phyloP scores from a whole-genome alignment of 371 early-diverging fungal genomes.

The Mucor mucedo region DNA sequence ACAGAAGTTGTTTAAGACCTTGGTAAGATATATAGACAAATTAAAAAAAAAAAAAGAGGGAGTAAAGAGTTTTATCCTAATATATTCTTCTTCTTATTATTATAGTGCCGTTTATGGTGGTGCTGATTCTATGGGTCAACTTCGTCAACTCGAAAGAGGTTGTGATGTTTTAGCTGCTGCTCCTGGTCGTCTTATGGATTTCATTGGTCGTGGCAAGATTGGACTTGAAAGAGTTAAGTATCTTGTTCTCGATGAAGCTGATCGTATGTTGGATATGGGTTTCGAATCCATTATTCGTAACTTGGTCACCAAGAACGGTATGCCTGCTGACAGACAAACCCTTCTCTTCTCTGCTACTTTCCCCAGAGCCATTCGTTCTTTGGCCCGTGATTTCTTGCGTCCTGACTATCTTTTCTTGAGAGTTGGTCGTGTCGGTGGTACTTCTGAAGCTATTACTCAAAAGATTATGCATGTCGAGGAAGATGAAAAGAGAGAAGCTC shows the following conservation, averaged over 20 bases:
- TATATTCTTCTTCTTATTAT: not conserved
- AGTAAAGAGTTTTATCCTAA: not conserved
- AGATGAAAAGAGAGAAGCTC: conserved; percentile 53
- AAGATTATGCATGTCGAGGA: conserved; percentile 80
- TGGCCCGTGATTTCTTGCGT: conserved; percentile 91
- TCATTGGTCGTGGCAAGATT: conserved; percentile 81
- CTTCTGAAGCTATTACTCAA: conserved; percentile 57
- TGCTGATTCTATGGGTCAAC: conserved; percentile 83
- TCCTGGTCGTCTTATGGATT: conserved; percentile 97
- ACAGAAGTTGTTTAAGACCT: conserved; percentile 49
- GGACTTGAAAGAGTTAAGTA: conserved; percentile 84
- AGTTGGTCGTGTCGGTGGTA: conserved; percentile 62
- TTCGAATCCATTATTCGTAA: conserved; percentile 95
- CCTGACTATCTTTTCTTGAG: conserved; percentile 60
- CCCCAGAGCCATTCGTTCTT: conserved; percentile 89
- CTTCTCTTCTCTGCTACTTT: conserved; percentile 99
- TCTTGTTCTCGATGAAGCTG: conserved; percentile 97
- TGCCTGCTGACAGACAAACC: conserved; percentile 81
- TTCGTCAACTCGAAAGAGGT: conserved; percentile 80
- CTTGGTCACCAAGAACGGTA: conserved; percentile 85
- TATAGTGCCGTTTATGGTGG: conserved; percentile 91
- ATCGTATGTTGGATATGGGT: conserved; percentile 99
- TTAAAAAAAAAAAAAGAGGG: not conserved
- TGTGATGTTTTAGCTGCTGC: conserved; percentile 97
- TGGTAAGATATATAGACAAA: conserved; percentile 32